These are phyloP conservation scores for Suillus fuscotomentosus DNA, from an alignment of 768 basidiomycete species.

Conservation along the genomic window DNA sequence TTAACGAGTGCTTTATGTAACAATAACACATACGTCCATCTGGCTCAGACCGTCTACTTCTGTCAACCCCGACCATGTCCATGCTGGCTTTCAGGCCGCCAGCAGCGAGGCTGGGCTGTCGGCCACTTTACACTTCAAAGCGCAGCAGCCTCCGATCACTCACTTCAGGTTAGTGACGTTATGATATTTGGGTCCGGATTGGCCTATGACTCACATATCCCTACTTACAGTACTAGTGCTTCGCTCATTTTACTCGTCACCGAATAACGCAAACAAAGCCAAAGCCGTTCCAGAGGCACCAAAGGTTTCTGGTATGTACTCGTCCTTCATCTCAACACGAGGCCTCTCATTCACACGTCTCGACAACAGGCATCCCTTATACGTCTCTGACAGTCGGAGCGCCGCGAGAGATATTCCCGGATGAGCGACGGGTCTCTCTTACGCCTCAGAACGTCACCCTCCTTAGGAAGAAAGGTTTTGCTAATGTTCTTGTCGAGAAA, in stretches of 20 bases:
- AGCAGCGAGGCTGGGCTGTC: constrained; percentile 20
- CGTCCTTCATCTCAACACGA: background rate
- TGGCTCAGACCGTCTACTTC: constrained; percentile 10
- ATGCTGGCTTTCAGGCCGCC: constrained; percentile 31
- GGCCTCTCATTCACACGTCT: background rate
- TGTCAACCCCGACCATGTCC: constrained; percentile 28
- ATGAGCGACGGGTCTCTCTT: constrained; percentile 77
- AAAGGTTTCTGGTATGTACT: constrained; percentile 25
- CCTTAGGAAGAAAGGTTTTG: constrained; percentile 82
- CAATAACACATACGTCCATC: constrained; percentile 18
- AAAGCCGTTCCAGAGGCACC: constrained; percentile 12
- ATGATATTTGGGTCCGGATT: background rate
- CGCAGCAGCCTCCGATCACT: constrained; percentile 18
- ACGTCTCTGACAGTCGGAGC: constrained; percentile 73
- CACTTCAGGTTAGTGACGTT: constrained; percentile 20
- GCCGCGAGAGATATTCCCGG: constrained; percentile 72
- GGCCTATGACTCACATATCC: background rate
- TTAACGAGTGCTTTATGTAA: constrained; percentile 25
- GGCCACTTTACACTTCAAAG: constrained; percentile 15
- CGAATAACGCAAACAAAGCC: constrained; percentile 22
- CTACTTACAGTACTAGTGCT: constrained; percentile 23
- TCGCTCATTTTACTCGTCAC: constrained; percentile 31
- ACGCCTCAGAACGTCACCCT: constrained; percentile 77
- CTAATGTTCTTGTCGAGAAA: constrained; percentile 67
- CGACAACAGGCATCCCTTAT: constrained; percentile 56